A percentile compares a stretch with the other conserved stretches of the same genome.
These are phyloP conservation scores for Zygosaccharomyces bailii DNA, from an alignment of 805 yeast genomes.

Conservation along the genomic window DNA sequence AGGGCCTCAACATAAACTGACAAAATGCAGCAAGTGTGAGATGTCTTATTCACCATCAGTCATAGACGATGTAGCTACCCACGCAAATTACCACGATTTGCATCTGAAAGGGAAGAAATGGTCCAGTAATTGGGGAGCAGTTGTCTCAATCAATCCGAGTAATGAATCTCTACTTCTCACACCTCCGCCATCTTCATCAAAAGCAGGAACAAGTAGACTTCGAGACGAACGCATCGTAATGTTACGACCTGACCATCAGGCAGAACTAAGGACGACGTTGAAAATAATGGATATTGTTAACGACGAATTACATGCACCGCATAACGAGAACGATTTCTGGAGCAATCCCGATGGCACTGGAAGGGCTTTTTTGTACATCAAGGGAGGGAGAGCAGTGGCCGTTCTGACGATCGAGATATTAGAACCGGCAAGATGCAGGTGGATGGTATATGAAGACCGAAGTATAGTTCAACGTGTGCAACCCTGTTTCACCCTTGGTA, in stretches of 20 bases:
- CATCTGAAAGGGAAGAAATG: conserved; percentile 51
- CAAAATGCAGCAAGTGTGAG: conserved; percentile 28
- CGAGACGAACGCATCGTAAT: conserved; percentile 36
- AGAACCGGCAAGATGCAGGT: conserved; percentile 42
- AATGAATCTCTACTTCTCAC: conserved; percentile 7
- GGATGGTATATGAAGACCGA: conserved; percentile 59
- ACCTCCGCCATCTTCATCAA: conserved; percentile 19
- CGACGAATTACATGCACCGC: conserved; percentile 57
- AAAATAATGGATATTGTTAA: conserved; percentile 54
- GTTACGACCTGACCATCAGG: conserved; percentile 33
- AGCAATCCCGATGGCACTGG: conserved; percentile 32
- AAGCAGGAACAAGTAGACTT: background rate
- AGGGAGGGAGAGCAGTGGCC: conserved; percentile 49
- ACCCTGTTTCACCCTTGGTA: conserved; percentile 43
- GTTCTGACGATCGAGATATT: conserved; percentile 49
- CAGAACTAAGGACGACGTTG: conserved; percentile 37
- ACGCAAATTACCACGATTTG: conserved; percentile 48
- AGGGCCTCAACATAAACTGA: conserved; percentile 11
- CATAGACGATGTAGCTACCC: conserved; percentile 33
- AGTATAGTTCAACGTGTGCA: conserved; percentile 45
- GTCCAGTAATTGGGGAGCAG: conserved; percentile 39
- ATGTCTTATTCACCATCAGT: conserved; percentile 27
- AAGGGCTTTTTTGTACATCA: conserved; percentile 48
- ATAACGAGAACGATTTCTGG: conserved; percentile 44
- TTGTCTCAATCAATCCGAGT: conserved; percentile 8